Evolutionary conservation across 2,329 filamentous ascomycete species (phyloP), one percentile per base, ranked within the genome.

Genomic region (Onygenales sp.): DNA sequence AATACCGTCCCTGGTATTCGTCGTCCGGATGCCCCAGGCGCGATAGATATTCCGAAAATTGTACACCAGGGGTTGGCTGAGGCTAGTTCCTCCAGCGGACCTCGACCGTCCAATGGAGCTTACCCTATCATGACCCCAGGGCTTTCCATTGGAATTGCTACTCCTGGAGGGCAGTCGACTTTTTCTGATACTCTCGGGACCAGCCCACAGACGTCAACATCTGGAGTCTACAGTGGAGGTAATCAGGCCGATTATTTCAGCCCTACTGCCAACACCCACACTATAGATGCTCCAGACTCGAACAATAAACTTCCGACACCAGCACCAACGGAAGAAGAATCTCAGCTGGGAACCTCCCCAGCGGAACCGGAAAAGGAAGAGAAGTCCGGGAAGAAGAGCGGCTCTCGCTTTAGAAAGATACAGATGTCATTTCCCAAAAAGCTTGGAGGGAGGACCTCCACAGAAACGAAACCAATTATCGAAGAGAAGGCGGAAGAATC

Each of bases 361-460:
- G 74, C 48, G 31, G 58, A 58, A 14, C 52, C 54, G 27, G 57
- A 57, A 42, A 77, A 86, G 68, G 73, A 83, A 63, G 80, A 82
- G 59, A 84, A 77, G 53, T 72, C 75, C 10, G 87, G 87, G 58
- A 79, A 80, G 56, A 72, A 71, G 50, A 67, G 64, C 2, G 61
- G 76, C 53, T 84, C 80, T 2, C 75, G 89, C 5, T 94, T 95
- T 66, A 93, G 91, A 72, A 89, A 89, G 62, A 91, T 95, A 69
- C 83, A 86, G 47, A 86, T 88, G 81, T 80, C 77, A 56, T 79
- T 70, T 60, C 86, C 85, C 4, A 96, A 94, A 75, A 95, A 95
- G 70, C 77, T 92, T 11, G 83, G 83, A 10, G 21, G 21, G 21
- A 81, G 89, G 13, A 80, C 81, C 0, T 81, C 56, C 31, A 79